Evolutionary conservation across 176 grass and related monocot species (phyloP), one percentile per base, ranked within the genome.

Genomic region (Oryza australiensis): DNA sequence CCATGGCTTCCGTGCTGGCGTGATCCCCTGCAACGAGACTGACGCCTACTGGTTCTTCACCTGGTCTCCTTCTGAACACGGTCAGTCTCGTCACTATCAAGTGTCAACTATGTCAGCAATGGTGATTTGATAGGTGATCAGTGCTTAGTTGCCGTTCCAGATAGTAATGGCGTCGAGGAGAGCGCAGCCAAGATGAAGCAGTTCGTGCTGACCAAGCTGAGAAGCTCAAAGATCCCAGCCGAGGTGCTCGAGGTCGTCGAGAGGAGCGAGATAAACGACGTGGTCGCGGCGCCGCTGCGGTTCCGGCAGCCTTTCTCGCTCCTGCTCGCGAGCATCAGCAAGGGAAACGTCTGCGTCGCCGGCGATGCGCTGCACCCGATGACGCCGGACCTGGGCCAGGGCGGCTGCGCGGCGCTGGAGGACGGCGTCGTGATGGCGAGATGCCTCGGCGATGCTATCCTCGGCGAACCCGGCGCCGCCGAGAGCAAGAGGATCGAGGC

Each of bases 291-390:
- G 66, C 89, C 82, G 3, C 70, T 97, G 20, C 87, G 85, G 32
- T 92, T 88, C 73, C 83, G 94, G 1, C 76, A 80, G 14, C 94
- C 91, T 24, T 68, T 97, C 0, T 82, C 86, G 62, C 76, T 97
- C 16, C 2, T 85, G 0, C 27, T 62, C 9, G 87, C 79, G 28
- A 72, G 68, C 14, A 88, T 94, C 51, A 82, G 15, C 83, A 92
- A 66, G 76, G 86, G 85, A 20, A 92, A 83, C 68, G 81, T 45
- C 12, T 97, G 89, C 75, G 94, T 97, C 15, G 83, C 86, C 20
- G 94, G 94, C 3, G 94, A 97, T 64, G 92, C 94, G 33, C 64
- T 94, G 62, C 94, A 97, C 76, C 92, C 94, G 32, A 97, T 92
- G 94, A 94, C 94, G 10, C 94, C 94, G 4, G 92, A 97, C 40